phyloP scores from a whole-genome alignment of 306 rosid genomes.

The Dalbergia oliveri region DNA sequence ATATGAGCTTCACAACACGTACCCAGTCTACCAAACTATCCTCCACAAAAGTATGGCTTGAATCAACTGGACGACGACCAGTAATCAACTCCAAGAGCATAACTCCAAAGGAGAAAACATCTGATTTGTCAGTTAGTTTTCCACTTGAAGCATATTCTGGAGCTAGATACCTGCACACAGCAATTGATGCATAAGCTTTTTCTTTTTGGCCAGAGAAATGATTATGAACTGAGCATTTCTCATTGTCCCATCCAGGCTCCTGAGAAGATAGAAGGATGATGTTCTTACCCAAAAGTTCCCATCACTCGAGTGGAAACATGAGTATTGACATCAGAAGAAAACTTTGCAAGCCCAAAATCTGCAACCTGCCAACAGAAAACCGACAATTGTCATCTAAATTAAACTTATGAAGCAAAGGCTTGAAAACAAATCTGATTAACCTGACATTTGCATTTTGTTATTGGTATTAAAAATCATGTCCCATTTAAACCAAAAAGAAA shows the following conservation, averaged over 20 bases:
- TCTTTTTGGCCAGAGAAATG: too few relatives aligned
- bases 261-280: conserved; percentile 37
- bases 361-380: conserved; percentile 72
- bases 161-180: conserved; percentile 80
- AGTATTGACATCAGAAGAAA: conserved; percentile 81
- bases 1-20: conserved; percentile 47
- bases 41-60: conserved; percentile 68
- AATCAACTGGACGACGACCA: conserved; percentile 85
- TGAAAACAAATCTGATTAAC: too few relatives aligned
- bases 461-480: too few relatives aligned
- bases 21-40: conserved; percentile 99
- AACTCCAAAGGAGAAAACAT: conserved; percentile 92
- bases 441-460: too few relatives aligned
- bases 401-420: background rate
- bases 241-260: conserved; percentile 20
- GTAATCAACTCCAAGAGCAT: conserved; percentile 95
- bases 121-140: conserved; percentile 93
- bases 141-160: conserved; percentile 98
- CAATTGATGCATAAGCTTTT: conserved; percentile 28
- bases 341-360: conserved; percentile 94
- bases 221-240: background rate
- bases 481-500: background rate
- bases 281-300: conserved; percentile 96
- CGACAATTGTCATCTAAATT: background rate
- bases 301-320: conserved; percentile 98